Evolutionary conservation across 768 basidiomycete genomes (phyloP), one percentile per base, ranked within the genome.

Genomic region (Hericium rajendrae): DNA sequence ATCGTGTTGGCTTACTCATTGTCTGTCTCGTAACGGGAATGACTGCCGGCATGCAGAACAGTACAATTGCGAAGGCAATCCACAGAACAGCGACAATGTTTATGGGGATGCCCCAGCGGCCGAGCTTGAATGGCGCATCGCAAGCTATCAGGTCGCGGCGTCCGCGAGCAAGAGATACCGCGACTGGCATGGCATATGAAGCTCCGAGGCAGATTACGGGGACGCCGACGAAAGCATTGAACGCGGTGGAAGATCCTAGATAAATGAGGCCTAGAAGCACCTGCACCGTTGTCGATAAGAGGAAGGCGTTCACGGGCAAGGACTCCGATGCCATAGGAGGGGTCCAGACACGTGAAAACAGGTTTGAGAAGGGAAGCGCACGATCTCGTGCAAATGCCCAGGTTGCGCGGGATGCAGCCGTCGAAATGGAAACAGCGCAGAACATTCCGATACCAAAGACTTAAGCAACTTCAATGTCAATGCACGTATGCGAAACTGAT

Each of bases 331-430:
- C 67, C 61, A 43, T 71, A 58, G 8, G 69, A 66, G 43, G 73
- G 71, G 64, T 39, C 11, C 20, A 24, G 24, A 86, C 73, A 51
- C 69, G 70, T 6, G 77, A 69, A 71, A 84, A 84, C 57, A 72
- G 63, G 11, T 58, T 51, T 38, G 78, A 74, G 48, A 79, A 75
- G 2, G 84, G 85, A 43, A 86, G 80, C 1, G 81, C 85, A 58
- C 76, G 76, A 69, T 86, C 85, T 2, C 85, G 76, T 0, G 84
- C 80, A 66, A 87, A 86, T 49, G 81, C 81, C 85, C 84, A 86
- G 2, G 84, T 85, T 32, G 81, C 79, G 16, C 85, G 79, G 12
- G 84, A 85, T 39, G 84, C 81, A 9, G 83, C 84, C 54, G 81
- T 84, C 41, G 79, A 78, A 59, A 82, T 81, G 16, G 85, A 85